Base-by-base conservation (phyloP, 768 basidiomycete species). In the Phaeotremella fagi region DNA sequence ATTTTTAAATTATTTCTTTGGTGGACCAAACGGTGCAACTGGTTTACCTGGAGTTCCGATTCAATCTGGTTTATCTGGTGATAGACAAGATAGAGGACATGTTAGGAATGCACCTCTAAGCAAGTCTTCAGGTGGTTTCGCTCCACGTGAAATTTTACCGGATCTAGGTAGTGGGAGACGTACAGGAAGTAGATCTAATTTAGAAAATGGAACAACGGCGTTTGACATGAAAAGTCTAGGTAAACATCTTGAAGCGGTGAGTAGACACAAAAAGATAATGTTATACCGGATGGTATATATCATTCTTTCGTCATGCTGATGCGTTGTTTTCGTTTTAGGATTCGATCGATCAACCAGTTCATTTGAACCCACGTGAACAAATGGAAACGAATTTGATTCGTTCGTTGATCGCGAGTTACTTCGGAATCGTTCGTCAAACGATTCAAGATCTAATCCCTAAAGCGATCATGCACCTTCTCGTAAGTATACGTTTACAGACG, bases 141-240 rank as follows among this genome's bases (percentile, higher is more conserved):
- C 42, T 18, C 47, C 47, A 45, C 60, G 64, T 15, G 73, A 72
- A n/a, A 44, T 72, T 0, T 58, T 72, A 49, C 73, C 73, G 16
- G 73, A 72, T 63, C 48, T 74, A 5, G 66, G 64, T 2, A 56
- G 57, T 42, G 57, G 71, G 15, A 50, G 68, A 36, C 48, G 66
- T 25, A 53, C 50, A n/a, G 54, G 60, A 25, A 55, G 60, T 41
- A 23, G 73, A 9, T 44, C 67, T 33, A 57, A 59, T 48, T 71
- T 87, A 45, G 88, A 91, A 63, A 86, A 81, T 44, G 86, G 79
- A 71, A 86, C 80, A 63, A 87, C 91, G 50, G 91, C 88, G 43
- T 97, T 84, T 73, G 95, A 98, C 73, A 99, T 99, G 95, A 97
- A 90, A 80, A 95, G 90, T 69, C 79, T 98, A 48, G 90, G 92